Base-by-base conservation (phyloP, 371 early-diverging fungal genomes). In the Choanephora cucurbitarum region DNA sequence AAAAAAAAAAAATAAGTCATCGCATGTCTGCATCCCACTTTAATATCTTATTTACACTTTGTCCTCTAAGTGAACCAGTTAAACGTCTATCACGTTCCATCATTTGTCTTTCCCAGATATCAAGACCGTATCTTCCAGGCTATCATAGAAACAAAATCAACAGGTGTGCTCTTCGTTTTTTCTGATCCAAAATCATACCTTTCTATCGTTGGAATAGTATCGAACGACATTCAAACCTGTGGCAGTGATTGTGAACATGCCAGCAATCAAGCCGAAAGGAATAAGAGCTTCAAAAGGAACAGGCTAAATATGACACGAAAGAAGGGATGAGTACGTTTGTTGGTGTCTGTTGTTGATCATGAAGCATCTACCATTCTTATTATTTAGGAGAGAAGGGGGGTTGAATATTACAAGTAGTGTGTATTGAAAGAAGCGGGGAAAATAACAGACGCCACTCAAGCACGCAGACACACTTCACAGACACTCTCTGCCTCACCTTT, bases 21-120 rank as follows among this genome's bases (percentile, higher is more conserved):
- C 10, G 44, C n/a, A n/a, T n/a, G n/a, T n/a, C n/a, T n/a, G n/a
- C n/a, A n/a, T n/a, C n/a, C n/a, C n/a, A n/a, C n/a, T n/a, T 50
- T 15, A 40, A 39, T 41, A 48, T 23, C 24, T 47, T 21, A 34
- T 17, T 60, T 79, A 79, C 79, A 61, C 67, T 66, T 64, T 79
- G 79, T 52, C 79, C 79, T 52, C 79, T 68, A 31, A 67, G 23
- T 37, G 73, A 70, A 44, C 79, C 79, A 40, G 79, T 79, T 28
- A 79, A 62, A 55, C 76, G 79, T 70, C 75, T 71, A 49, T 79
- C 79, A 59, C 79, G 79, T 55, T 79, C 76, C 79, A 79, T 76
- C 79, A 79, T 79, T 70, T 76, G 76, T 18, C 57, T 59, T 19
- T 79, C 79, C 76, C 76, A 79, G 41, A 44, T 57, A 60, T 79